These are phyloP conservation scores for Chlamydomonas reinhardtii DNA, from an alignment of 163 green algal species.

Conservation along the genomic window DNA sequence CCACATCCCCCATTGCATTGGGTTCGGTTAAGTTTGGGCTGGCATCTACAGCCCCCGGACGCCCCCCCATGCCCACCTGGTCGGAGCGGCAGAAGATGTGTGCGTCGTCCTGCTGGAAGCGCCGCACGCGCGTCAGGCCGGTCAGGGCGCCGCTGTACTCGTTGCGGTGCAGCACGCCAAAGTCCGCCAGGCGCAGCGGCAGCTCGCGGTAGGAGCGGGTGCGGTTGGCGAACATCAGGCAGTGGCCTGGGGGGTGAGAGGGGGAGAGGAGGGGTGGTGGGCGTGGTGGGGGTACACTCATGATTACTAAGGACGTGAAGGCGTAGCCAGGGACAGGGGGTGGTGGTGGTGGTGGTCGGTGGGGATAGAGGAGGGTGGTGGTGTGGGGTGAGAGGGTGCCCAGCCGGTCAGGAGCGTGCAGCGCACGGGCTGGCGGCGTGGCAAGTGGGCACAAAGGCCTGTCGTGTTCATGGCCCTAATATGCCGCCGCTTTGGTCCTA, in stretches of 20 bases:
- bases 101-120: slow-evolving; percentile 98
- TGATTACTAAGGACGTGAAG: not conserved
- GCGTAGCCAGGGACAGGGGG: not conserved
- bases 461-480: too few relatives aligned
- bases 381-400: too few relatives aligned
- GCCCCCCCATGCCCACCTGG: slow-evolving; percentile 60
- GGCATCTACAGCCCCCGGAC: too few relatives aligned
- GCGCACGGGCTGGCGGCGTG: too few relatives aligned
- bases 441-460: too few relatives aligned
- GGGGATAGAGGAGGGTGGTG: not conserved
- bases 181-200: slow-evolving; percentile 95
- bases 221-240: slow-evolving; percentile 94
- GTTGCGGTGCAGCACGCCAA: slow-evolving; percentile 98
- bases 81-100: slow-evolving; percentile 98
- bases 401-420: too few relatives aligned
- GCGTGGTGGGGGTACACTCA: not conserved
- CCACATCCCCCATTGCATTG: too few relatives aligned
- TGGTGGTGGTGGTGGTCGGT: not conserved
- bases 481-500: too few relatives aligned
- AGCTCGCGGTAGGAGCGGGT: slow-evolving; percentile 96
- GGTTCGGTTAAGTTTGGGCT: too few relatives aligned
- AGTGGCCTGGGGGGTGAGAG: slow-evolving; percentile 81
- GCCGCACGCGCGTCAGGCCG: slow-evolving; percentile 57
- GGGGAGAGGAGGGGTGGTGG: not conserved
- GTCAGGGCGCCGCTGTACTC: slow-evolving; percentile 83